These are phyloP conservation scores for Boletus speciosus DNA, from an alignment of 768 basidiomycete species.

Conservation along the genomic window DNA sequence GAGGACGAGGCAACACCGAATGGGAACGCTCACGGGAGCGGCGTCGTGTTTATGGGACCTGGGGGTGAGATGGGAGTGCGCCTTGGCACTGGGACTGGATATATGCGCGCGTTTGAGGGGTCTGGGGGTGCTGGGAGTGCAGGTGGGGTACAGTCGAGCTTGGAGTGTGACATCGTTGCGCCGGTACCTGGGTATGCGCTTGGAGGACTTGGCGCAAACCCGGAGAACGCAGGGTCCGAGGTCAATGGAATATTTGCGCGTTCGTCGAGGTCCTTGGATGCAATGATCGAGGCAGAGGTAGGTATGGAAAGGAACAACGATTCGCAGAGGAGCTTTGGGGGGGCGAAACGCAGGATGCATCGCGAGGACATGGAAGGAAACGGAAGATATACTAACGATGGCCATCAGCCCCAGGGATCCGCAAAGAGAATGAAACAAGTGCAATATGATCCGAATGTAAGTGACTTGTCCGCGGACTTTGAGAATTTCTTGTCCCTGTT, in stretches of 20 bases:
- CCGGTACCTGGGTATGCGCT: slow-evolving; percentile 20
- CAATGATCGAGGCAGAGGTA: slow-evolving; percentile 6
- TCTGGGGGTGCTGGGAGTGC: neutral
- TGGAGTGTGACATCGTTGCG: slow-evolving; percentile 12
- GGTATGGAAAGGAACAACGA: slow-evolving; percentile 3
- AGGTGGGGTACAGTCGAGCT: neutral
- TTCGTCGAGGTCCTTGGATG: slow-evolving; percentile 8
- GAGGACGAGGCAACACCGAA: slow-evolving; percentile 2
- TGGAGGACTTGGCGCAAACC: neutral
- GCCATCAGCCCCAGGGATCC: slow-evolving; percentile 2
- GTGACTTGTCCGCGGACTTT: neutral
- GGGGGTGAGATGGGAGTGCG: slow-evolving; percentile 2
- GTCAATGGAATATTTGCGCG: slow-evolving; percentile 4
- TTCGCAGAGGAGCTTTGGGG: neutral
- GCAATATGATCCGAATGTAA: slow-evolving; percentile 18
- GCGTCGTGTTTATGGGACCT: neutral
- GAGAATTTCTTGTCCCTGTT: neutral
- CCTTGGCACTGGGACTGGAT: slow-evolving; percentile 3
- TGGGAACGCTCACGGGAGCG: neutral
- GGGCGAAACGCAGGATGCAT: slow-evolving; percentile 14
- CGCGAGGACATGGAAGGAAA: slow-evolving; percentile 12
- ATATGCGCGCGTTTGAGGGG: slow-evolving; percentile 23
- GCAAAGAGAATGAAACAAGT: slow-evolving; percentile 16
- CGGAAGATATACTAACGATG: slow-evolving; percentile 3
- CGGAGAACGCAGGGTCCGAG: neutral